phyloP scores from a whole-genome alignment of 441 rosid species.

The California macrophylla region DNA sequence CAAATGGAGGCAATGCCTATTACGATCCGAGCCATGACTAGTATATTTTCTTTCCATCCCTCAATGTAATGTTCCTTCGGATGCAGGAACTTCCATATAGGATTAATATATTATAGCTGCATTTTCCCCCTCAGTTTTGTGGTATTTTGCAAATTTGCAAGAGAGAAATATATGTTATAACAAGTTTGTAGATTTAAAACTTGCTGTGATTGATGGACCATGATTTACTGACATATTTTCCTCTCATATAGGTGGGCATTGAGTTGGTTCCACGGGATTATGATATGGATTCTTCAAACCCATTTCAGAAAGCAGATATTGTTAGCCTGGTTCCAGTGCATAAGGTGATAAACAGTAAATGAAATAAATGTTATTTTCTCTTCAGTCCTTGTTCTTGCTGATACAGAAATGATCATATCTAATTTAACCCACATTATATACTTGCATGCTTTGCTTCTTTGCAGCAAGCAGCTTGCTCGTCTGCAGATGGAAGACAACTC shows the following conservation, averaged over 20 bases:
- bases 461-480: slow-evolving; percentile 74
- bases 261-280: slow-evolving; percentile 75
- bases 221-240: not conserved
- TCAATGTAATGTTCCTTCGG: not conserved
- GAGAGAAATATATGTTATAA: not conserved
- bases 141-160: not conserved
- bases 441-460: slow-evolving; percentile 22
- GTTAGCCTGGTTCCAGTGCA: slow-evolving; percentile 75
- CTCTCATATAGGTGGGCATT: slow-evolving; percentile 48
- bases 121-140: not conserved
- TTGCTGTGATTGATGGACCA: not conserved
- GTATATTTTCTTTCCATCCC: not conserved
- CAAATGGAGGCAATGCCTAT: not conserved
- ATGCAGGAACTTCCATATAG: not conserved
- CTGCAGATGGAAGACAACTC: slow-evolving; percentile 72
- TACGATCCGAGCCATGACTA: not conserved
- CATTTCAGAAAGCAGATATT: slow-evolving; percentile 59
- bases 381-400: not conserved
- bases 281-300: slow-evolving; percentile 53
- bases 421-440: not conserved
- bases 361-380: not conserved
- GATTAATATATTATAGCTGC: not conserved
- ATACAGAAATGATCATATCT: not conserved
- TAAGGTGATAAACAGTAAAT: slow-evolving; percentile 35
- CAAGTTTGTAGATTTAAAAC: not conserved